phyloP scores from a whole-genome alignment of 805 yeast species.

The Cyberlindnera japonica region DNA sequence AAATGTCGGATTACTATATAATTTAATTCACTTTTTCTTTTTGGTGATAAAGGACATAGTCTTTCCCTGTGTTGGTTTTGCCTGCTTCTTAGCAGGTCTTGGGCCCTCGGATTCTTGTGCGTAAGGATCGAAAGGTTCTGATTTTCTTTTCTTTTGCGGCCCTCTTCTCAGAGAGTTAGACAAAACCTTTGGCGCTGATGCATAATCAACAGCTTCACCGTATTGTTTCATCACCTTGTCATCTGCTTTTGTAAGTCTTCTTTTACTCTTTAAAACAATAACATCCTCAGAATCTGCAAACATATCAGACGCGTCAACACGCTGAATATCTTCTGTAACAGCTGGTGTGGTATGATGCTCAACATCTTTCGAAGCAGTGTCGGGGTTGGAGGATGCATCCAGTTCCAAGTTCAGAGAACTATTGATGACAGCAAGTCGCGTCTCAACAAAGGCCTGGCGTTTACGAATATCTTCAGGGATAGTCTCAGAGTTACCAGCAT shows the following conservation, averaged over 20 bases:
- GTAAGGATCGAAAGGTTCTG: slow-evolving; percentile 55
- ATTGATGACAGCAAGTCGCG: slow-evolving; percentile 2
- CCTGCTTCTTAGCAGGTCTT: slow-evolving; percentile 43
- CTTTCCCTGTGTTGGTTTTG: slow-evolving; percentile 19
- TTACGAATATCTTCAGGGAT: slow-evolving; percentile 4
- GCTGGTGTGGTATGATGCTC: neutral
- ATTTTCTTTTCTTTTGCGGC: slow-evolving; percentile 34
- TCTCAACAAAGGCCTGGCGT: slow-evolving; percentile 1
- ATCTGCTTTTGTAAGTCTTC: neutral
- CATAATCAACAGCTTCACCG: slow-evolving; percentile 40
- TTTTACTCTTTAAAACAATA: slow-evolving; percentile 20
- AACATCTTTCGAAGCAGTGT: neutral
- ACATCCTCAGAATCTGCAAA: slow-evolving; percentile 24
- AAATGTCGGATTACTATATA: too few species aligned
- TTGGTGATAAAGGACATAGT: slow-evolving; percentile 22
- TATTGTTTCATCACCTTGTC: slow-evolving; percentile 8
- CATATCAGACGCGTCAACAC: slow-evolving; percentile 14
- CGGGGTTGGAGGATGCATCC: slow-evolving; percentile 1
- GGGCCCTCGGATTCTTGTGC: slow-evolving; percentile 48
- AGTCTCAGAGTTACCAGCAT: neutral
- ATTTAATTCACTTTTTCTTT: slow-evolving; percentile 14
- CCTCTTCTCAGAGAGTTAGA: slow-evolving; percentile 17
- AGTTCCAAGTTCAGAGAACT: slow-evolving; percentile 1
- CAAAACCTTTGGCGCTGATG: slow-evolving; percentile 40
- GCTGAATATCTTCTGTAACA: too few species aligned